A percentile compares a stretch with the other conserved stretches of the same genome.
Conservation (phyloP, 2,329 filamentous ascomycete genomes). For the Aspergillus neotritici region DNA sequence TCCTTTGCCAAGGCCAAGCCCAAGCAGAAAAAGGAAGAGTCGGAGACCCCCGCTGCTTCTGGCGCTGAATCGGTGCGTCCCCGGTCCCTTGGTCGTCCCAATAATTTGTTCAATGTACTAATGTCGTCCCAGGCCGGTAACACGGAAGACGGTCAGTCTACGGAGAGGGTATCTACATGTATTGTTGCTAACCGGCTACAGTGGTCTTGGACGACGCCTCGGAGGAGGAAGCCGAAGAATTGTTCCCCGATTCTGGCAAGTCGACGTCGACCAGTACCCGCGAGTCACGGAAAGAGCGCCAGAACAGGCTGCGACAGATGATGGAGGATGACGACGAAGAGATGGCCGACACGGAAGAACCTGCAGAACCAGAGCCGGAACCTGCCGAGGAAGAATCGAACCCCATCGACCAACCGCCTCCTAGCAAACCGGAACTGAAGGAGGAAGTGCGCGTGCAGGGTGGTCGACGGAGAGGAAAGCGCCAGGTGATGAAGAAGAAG, state of each 20-base stretch:
- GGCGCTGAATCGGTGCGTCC: conserved; percentile 33
- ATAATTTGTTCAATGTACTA: conserved; percentile 5
- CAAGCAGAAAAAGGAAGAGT: conserved; percentile 46
- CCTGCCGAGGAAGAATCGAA: conserved; percentile 31
- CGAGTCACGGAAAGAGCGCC: conserved; percentile 55
- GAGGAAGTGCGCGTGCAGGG: conserved; percentile 50
- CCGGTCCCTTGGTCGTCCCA: conserved; percentile 14
- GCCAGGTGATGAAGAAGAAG: conserved; percentile 81
- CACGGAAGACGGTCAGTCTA: conserved; percentile 46
- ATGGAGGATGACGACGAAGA: conserved; percentile 65
- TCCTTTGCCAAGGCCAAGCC: conserved; percentile 69
- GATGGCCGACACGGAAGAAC: conserved; percentile 51
- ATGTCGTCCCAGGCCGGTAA: conserved; percentile 24
- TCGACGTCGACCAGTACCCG: conserved; percentile 32
- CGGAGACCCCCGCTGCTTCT: conserved; percentile 32
- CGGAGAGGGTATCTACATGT: background rate
- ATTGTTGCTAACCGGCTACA: conserved; percentile 29
- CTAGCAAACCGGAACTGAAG: conserved; percentile 46
- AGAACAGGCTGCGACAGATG: conserved; percentile 64
- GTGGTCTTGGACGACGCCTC: conserved; percentile 50
- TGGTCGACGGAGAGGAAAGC: conserved; percentile 67
- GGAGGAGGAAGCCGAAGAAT: conserved; percentile 51
- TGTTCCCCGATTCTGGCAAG: conserved; percentile 40
- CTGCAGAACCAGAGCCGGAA: conserved; percentile 11
- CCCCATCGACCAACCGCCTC: conserved; percentile 29